Percentiles rank a stretch among this genome's conserved stretches.
Conservation (phyloP, 2,329 filamentous ascomycete genomes). For the Cryphonectria nitschkei region DNA sequence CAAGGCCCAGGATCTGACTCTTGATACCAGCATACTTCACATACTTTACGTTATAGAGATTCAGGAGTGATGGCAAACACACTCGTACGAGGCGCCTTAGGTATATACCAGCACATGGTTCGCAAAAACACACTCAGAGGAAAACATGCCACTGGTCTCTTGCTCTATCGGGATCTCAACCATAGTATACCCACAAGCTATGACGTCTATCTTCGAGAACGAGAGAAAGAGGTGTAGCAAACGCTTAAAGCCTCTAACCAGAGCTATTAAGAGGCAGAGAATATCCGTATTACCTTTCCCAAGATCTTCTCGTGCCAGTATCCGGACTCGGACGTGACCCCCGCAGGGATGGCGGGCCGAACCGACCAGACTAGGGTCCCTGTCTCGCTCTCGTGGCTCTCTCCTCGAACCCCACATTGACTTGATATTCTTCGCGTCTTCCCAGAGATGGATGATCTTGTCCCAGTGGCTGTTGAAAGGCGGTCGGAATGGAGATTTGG, state of each 20-base stretch:
- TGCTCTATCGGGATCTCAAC: background rate
- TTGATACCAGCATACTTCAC: background rate
- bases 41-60: background rate
- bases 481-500: background rate
- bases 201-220: background rate
- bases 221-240: background rate
- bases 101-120: too few species aligned
- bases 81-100: background rate
- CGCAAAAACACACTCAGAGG: too few species aligned
- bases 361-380: conserved; percentile 1
- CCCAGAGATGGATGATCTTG: background rate
- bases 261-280: background rate
- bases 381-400: background rate
- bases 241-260: background rate
- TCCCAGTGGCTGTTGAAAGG: too few species aligned
- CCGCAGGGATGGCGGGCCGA: conserved; percentile 13
- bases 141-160: background rate
- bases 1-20: background rate
- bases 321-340: background rate
- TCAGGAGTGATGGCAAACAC: background rate
- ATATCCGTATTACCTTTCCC: background rate
- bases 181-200: background rate
- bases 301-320: background rate
- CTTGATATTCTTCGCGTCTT: background rate
- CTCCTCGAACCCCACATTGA: background rate